Evolutionary conservation across 768 basidiomycete genomes (phyloP).

Genomic region (Suillus americanus): DNA sequence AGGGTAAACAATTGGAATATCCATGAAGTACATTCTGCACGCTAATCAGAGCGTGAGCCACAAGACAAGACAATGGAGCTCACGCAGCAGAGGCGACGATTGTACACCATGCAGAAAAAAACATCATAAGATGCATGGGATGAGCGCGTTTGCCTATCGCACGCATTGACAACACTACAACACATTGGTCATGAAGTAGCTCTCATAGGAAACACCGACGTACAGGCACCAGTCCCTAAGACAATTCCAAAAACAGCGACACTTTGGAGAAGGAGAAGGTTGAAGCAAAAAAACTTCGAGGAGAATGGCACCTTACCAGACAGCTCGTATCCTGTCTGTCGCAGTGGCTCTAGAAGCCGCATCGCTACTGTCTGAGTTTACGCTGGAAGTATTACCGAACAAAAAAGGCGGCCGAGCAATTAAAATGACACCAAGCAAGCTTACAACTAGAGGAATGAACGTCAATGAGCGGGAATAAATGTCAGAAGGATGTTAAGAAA

Average conservation of each 20-base stretch:
- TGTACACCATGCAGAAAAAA: slow-evolving; percentile 61
- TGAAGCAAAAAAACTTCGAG: neutral
- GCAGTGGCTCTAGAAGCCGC: slow-evolving; percentile 20
- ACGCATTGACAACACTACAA: slow-evolving; percentile 50
- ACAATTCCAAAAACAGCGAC: slow-evolving; percentile 65
- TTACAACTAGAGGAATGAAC: slow-evolving; percentile 42
- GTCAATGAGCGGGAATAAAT: neutral
- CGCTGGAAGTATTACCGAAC: slow-evolving; percentile 46
- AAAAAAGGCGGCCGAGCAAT: slow-evolving; percentile 78
- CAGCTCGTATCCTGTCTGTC: slow-evolving; percentile 52
- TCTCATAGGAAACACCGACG: slow-evolving; percentile 24
- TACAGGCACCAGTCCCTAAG: slow-evolving; percentile 69
- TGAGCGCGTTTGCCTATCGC: slow-evolving; percentile 77
- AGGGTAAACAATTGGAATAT: slow-evolving; percentile 16
- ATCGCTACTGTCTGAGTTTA: slow-evolving; percentile 1
- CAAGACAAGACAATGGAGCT: neutral
- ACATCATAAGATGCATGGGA: slow-evolving; percentile 68
- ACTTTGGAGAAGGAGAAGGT: slow-evolving; percentile 29
- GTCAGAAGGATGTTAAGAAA: neutral
- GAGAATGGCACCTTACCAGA: slow-evolving; percentile 39
- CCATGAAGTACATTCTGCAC: slow-evolving; percentile 13
- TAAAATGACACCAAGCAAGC: slow-evolving; percentile 74
- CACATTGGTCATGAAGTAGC: neutral
- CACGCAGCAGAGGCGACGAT: slow-evolving; percentile 15
- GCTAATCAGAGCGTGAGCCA: neutral